Evolutionary conservation across 1,284 basidiomycete species (phyloP).

Genomic region (Ganoderma resinaceum): DNA sequence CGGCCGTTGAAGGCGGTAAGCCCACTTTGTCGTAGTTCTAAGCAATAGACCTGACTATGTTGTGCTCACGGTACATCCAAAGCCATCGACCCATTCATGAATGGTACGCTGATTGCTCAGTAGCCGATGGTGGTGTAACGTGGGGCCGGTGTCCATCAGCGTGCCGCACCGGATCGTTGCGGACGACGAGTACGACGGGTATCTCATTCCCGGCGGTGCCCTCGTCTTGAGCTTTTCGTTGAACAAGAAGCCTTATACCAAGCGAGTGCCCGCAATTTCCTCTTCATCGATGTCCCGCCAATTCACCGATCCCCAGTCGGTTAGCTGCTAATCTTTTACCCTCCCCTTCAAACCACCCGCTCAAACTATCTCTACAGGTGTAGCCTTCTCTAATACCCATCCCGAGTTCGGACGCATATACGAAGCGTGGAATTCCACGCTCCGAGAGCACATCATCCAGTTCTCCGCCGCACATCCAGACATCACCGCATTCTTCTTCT

Average conservation of each 20-base stretch:
- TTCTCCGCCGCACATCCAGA: conserved; percentile 53
- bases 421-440: conserved; percentile 52
- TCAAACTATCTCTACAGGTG: conserved; percentile 5
- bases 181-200: conserved; percentile 26
- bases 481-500: conserved; percentile 55
- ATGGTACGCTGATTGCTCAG: no score
- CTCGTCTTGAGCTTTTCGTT: conserved; percentile 43
- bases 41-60: no score
- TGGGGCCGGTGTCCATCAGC: no score
- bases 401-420: conserved; percentile 27
- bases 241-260: conserved; percentile 56
- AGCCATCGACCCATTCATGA: no score
- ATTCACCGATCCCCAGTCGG: conserved; percentile 57
- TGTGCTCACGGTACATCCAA: no score
- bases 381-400: conserved; percentile 11
- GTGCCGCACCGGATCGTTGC: conserved; percentile 21
- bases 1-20: no score
- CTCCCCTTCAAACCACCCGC: no score
- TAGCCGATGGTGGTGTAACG: no score
- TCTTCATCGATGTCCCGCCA: conserved; percentile 69
- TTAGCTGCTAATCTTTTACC: conserved; percentile 31
- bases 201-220: conserved; percentile 17
- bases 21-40: no score
- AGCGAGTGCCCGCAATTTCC: conserved; percentile 64
- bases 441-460: conserved; percentile 40